Evolutionary conservation across 805 yeast genomes (phyloP).

Genomic region (Groenewaldozyma tartarivorans): DNA sequence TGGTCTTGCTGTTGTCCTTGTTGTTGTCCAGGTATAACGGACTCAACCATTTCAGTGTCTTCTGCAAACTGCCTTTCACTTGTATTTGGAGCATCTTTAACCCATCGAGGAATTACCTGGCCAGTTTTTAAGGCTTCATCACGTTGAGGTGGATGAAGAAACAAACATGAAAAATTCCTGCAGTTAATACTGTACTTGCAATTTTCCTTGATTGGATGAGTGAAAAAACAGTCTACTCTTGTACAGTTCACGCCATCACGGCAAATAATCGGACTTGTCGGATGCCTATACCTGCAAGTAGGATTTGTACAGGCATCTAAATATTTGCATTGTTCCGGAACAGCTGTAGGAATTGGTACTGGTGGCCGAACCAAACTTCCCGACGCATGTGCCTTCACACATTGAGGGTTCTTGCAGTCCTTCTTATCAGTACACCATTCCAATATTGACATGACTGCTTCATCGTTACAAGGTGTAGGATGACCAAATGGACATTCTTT

Average conservation of each 20-base stretch:
- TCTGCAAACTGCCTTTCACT: constrained; percentile 67
- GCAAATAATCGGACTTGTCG: constrained; percentile 61
- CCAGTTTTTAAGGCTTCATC: constrained; percentile 28
- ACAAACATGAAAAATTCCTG: constrained; percentile 60
- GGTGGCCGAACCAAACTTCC: constrained; percentile 38
- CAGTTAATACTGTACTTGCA: constrained; percentile 78
- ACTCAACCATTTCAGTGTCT: constrained; percentile 13
- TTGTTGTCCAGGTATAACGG: constrained; percentile 6
- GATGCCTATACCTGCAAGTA: constrained; percentile 78
- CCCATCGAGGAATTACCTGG: constrained; percentile 13
- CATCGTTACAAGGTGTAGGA: constrained; percentile 78
- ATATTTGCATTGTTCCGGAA: constrained; percentile 75
- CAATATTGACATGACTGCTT: constrained; percentile 51
- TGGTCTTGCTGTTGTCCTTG: background rate
- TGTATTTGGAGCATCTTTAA: constrained; percentile 26
- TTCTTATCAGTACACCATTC: constrained; percentile 75
- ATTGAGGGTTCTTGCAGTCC: constrained; percentile 48
- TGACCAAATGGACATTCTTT: constrained; percentile 83
- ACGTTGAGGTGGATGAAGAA: constrained; percentile 68
- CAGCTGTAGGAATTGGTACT: constrained; percentile 34
- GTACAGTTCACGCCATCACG: constrained; percentile 74
- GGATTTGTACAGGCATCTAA: constrained; percentile 68
- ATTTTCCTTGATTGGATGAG: constrained; percentile 70
- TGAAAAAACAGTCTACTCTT: constrained; percentile 71
- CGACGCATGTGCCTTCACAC: constrained; percentile 78